These are phyloP conservation scores for Nitzschia sp. DNA, from an alignment of 108 stramenopile genomes.

Conservation along the genomic window DNA sequence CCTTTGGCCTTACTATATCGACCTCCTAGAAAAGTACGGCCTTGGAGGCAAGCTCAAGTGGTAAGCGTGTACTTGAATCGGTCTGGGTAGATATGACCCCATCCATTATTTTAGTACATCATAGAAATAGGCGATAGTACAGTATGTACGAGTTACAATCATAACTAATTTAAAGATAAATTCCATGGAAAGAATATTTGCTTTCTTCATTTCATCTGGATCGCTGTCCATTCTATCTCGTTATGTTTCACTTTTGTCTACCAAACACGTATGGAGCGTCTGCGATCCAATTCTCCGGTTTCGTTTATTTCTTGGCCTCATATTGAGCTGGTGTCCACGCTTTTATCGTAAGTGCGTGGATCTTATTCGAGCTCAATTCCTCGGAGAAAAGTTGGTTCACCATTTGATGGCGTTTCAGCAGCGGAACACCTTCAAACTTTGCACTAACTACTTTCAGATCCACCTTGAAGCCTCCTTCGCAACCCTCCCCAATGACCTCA, in stretches of 20 bases:
- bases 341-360: conserved; percentile 79
- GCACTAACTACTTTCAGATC: conserved; percentile 26
- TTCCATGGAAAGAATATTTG: too few species aligned
- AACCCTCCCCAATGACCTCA: conserved; percentile 17
- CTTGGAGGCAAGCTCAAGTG: conserved; percentile 70
- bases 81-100: too few species aligned
- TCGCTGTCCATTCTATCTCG: too few species aligned
- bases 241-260: too few species aligned
- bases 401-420: conserved; percentile 74
- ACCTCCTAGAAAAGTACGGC: conserved; percentile 70
- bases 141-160: too few species aligned
- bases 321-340: conserved; percentile 83
- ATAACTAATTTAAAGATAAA: too few species aligned
- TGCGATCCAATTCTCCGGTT: too few species aligned
- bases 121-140: too few species aligned
- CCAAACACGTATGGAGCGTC: too few species aligned
- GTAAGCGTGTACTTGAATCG: too few species aligned
- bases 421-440: conserved; percentile 54
- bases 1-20: conserved; percentile 72
- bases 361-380: conserved; percentile 43
- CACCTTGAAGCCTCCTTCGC: conserved; percentile 33
- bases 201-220: too few species aligned
- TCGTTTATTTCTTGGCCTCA: conserved; percentile 58
- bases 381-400: conserved; percentile 64
- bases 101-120: too few species aligned